Percentiles rank a stretch among this genome's conserved stretches.
Evolutionary conservation across 2,329 filamentous ascomycete genomes (phyloP).

Genomic region (Alternaria arborescens): DNA sequence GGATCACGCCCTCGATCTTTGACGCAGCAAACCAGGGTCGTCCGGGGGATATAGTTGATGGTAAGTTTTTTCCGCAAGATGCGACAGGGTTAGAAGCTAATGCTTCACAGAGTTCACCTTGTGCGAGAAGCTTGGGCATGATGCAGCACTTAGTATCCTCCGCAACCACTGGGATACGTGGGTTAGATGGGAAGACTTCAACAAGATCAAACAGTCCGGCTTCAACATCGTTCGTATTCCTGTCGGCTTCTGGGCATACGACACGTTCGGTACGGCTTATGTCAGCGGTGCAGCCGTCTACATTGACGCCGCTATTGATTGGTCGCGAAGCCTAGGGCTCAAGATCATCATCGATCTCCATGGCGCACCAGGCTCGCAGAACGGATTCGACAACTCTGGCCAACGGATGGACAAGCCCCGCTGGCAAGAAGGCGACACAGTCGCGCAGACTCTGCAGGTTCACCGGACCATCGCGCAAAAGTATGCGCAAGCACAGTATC

Average conservation of each 20-base stretch:
- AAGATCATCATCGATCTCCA: slow-evolving; percentile 69
- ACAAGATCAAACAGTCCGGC: slow-evolving; percentile 64
- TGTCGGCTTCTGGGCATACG: slow-evolving; percentile 68
- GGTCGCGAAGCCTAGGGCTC: slow-evolving; percentile 61
- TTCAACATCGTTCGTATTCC: slow-evolving; percentile 69
- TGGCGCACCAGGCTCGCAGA: slow-evolving; percentile 65
- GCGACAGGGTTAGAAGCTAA: background rate
- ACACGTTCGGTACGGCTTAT: slow-evolving; percentile 61
- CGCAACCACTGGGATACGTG: slow-evolving; percentile 62
- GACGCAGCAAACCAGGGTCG: slow-evolving; percentile 38
- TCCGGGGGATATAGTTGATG: slow-evolving; percentile 54
- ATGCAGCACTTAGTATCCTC: slow-evolving; percentile 56
- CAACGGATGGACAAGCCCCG: slow-evolving; percentile 54
- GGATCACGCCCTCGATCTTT: slow-evolving; percentile 68
- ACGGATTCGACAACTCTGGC: slow-evolving; percentile 71
- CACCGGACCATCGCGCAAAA: slow-evolving; percentile 66
- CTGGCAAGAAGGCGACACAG: slow-evolving; percentile 59
- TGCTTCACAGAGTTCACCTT: slow-evolving; percentile 58
- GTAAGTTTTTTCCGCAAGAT: background rate
- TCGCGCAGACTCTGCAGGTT: slow-evolving; percentile 62
- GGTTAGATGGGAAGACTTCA: slow-evolving; percentile 62
- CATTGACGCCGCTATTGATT: slow-evolving; percentile 65
- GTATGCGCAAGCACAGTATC: slow-evolving; percentile 62
- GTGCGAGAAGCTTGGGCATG: slow-evolving; percentile 58
- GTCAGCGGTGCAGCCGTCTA: slow-evolving; percentile 62